Evolutionary conservation across 495 filamentous ascomycete genomes (phyloP), one percentile per base, ranked within the genome.

Genomic region (Lophiostoma macrostomum): DNA sequence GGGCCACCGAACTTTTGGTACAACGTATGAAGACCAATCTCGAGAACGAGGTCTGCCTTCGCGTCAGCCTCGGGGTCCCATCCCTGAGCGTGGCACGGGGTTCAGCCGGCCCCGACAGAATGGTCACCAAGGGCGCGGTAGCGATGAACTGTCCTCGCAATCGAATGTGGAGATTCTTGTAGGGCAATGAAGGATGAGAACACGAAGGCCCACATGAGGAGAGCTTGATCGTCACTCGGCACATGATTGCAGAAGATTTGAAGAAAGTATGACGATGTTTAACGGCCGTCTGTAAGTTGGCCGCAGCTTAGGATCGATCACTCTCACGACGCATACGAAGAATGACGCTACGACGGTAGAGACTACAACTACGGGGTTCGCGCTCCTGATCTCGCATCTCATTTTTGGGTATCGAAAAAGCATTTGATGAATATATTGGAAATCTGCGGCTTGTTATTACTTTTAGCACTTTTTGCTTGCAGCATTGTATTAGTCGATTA

Each of bases 1-100:
- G 55, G 90, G 90, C 69, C 90, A 95, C 66, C 82, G 90, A 56
- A 81, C 87, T 20, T 76, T 82, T 52, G 77, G 82, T 61, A 78
- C 76, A 58, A 85, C 82, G 60, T 83, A 79, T 68, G 83, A 87
- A 54, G 79, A 78, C 48, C 77, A 76, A 54, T 77, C 78, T 44
- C 80, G 83, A 53, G 84, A 83, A 66, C 74, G 80, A 56, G 78
- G 56, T 16, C 24, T 83, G 53, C 87, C 88, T 40, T 81, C 91
- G 56, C 78, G 90, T 56, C 89, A 95, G 69, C 89, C 90, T 40
- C 81, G 85, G 61, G 88, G 88, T 30, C 89, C 90, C 25, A 73
- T 79, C 38, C 76, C 76, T 31, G 90, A 95, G 56, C 90, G 90
- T 72, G 81, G 80, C 36, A 70, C 81, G 49, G 88, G 87, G 13